Conservation (phyloP, 164 flowering plant species). For the Dillenia turbinata region DNA sequence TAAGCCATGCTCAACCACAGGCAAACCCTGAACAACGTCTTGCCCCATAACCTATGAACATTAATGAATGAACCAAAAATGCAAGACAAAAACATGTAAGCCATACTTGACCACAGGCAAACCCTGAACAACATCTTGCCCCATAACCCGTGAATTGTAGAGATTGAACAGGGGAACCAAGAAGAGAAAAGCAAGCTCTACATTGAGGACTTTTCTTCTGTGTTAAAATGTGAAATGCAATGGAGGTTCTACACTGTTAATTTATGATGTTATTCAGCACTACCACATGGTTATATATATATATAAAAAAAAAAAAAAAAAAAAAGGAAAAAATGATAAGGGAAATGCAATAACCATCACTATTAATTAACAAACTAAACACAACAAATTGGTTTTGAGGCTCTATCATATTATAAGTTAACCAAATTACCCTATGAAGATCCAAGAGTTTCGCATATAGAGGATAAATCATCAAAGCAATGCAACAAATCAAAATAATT, state of each 20-base stretch:
- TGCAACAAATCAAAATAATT: no score
- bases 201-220: slow-evolving; percentile 43
- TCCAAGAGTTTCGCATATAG: no score
- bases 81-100: slow-evolving; percentile 8
- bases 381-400: no score
- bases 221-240: slow-evolving; percentile 38
- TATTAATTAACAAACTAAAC: no score
- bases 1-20: slow-evolving; percentile 59
- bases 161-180: slow-evolving; percentile 52
- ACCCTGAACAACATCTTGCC: slow-evolving; percentile 71
- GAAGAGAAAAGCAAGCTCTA: slow-evolving; percentile 45
- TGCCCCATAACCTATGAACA: no score
- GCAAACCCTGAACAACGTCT: slow-evolving; percentile 75
- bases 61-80: background rate
- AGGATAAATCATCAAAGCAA: no score
- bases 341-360: no score
- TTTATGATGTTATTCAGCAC: background rate
- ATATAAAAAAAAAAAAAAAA: no score
- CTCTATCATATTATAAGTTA: no score
- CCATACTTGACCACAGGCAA: slow-evolving; percentile 70
- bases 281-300: no score
- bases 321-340: no score
- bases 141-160: slow-evolving; percentile 49
- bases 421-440: no score
- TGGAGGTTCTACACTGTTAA: background rate